A percentile compares a stretch with the other conserved stretches of the same genome.
Conservation (phyloP, 2,329 filamentous ascomycete species). For the Apiospora aurea region DNA sequence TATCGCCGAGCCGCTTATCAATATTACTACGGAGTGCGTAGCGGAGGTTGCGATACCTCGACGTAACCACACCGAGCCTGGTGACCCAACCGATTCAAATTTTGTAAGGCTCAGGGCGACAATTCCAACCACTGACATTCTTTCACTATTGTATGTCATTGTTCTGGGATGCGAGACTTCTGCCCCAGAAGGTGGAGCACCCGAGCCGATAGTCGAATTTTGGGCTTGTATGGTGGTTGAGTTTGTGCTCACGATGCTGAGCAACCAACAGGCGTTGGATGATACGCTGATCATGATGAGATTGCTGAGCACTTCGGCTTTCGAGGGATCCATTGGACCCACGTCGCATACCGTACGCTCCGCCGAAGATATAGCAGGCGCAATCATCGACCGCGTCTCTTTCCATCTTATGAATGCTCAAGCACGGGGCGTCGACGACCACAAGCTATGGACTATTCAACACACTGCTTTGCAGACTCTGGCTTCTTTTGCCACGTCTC, state of each 20-base stretch:
- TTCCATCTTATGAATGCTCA: slow-evolving; percentile 66
- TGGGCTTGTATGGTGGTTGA: slow-evolving; percentile 74
- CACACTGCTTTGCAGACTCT: slow-evolving; percentile 60
- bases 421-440: slow-evolving; percentile 47
- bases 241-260: slow-evolving; percentile 72
- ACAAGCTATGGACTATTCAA: slow-evolving; percentile 51
- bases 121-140: slow-evolving; percentile 67
- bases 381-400: slow-evolving; percentile 68
- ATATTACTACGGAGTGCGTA: slow-evolving; percentile 65
- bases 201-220: slow-evolving; percentile 54
- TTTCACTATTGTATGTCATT: slow-evolving; percentile 71
- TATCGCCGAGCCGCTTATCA: slow-evolving; percentile 64
- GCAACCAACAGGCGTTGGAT: slow-evolving; percentile 67
- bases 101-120: slow-evolving; percentile 57
- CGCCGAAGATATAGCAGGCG: slow-evolving; percentile 50
- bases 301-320: slow-evolving; percentile 71
- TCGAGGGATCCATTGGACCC: slow-evolving; percentile 71
- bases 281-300: slow-evolving; percentile 71
- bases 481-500: slow-evolving; percentile 66
- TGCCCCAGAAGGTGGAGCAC: slow-evolving; percentile 36
- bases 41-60: slow-evolving; percentile 65
- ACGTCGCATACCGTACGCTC: slow-evolving; percentile 55
- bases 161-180: slow-evolving; percentile 64
- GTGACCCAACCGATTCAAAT: slow-evolving; percentile 53
- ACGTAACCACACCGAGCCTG: slow-evolving; percentile 54